A percentile compares a stretch with the other conserved stretches of the same genome.
phyloP scores from a whole-genome alignment of 371 early-diverging fungal species.

The Lichtheimia hyalospora region DNA sequence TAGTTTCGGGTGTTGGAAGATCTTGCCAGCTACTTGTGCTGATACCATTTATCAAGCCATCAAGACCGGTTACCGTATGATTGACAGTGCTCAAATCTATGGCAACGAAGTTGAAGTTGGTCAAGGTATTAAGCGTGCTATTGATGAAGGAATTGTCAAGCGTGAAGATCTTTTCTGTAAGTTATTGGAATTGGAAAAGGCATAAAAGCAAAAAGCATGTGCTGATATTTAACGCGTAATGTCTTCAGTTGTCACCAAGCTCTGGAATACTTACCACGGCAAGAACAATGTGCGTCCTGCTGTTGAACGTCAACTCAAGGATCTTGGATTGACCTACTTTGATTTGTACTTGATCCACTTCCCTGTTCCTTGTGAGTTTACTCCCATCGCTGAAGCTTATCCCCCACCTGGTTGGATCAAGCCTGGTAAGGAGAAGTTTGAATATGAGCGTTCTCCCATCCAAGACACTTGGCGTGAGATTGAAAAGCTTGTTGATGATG shows the following conservation, averaged over 20 bases:
- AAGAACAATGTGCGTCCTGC: constrained; percentile 50
- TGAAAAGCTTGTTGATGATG: constrained; percentile 26
- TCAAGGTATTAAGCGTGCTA: constrained; percentile 46
- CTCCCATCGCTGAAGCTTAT: constrained; percentile 7
- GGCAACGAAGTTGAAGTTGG: constrained; percentile 74
- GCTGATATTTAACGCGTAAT: constrained; percentile 20
- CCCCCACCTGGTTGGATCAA: constrained; percentile 21
- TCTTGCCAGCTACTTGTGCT: constrained; percentile 25
- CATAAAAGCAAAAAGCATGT: not conserved
- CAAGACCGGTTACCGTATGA: constrained; percentile 41
- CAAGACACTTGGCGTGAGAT: constrained; percentile 27
- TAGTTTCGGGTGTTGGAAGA: constrained; percentile 37
- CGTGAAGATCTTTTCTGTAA: constrained; percentile 51
- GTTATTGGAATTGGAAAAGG: constrained; percentile 9
- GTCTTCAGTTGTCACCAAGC: constrained; percentile 65
- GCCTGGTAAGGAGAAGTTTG: constrained; percentile 13
- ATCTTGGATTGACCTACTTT: constrained; percentile 58
- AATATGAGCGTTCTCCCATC: constrained; percentile 20
- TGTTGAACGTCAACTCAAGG: constrained; percentile 43
- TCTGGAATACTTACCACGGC: constrained; percentile 63
- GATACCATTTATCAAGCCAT: constrained; percentile 50
- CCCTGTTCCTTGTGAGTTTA: constrained; percentile 24
- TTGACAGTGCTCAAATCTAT: constrained; percentile 50
- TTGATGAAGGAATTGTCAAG: constrained; percentile 56
- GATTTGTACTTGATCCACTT: constrained; percentile 39